Base-by-base conservation (phyloP, 164 flowering plant species). In the Stephania japonica region DNA sequence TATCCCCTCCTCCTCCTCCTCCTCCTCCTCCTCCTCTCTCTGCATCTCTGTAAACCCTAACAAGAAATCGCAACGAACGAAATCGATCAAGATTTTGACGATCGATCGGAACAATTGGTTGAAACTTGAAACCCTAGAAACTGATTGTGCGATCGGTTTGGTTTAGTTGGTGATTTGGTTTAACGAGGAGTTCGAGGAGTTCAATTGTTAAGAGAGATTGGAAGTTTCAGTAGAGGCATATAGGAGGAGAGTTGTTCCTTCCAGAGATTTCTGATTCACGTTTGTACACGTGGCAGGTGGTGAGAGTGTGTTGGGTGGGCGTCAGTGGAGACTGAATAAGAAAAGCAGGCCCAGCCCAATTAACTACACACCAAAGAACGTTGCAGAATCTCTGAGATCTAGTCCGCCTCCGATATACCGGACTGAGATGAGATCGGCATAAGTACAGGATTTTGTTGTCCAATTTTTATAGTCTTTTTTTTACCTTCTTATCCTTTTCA, bases 21-120 rank as follows among this genome's bases (percentile, higher is more conserved):
- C 74, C 84, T 75, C 38, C 38, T 32, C 81, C 71, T 27, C 76
- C 84, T 70, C 74, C 84, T 75, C n/a, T n/a, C 89, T 81, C 83
- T 88, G 83, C 93, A 89, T 87, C 64, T 70, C 38, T 80, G 13
- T 69, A 68, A 27, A 49, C 69, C 49, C 24, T 65, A 69, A 65
- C 49, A 74, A 16, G 64, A 26, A 14, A 70, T 18, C 44, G 24
- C 50, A 12, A 13, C n/a, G 65, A 14, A 16, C 11, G 42, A 24
- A n/a, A n/a, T 59, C 23, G 62, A 71, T 41, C n/a, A 71, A 8
- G 18, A 62, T 5, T 65, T 42, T 18, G 16, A 63, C 38, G 38
- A 32, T 32, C 38, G 38, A 4, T 32, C 38, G 38, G 4, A 32
- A 32, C 38, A 32, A 32, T 32, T 32, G 38, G 38, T 1, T 32